phyloP scores from a whole-genome alignment of 768 basidiomycete species.

The Naganishia onofrii region DNA sequence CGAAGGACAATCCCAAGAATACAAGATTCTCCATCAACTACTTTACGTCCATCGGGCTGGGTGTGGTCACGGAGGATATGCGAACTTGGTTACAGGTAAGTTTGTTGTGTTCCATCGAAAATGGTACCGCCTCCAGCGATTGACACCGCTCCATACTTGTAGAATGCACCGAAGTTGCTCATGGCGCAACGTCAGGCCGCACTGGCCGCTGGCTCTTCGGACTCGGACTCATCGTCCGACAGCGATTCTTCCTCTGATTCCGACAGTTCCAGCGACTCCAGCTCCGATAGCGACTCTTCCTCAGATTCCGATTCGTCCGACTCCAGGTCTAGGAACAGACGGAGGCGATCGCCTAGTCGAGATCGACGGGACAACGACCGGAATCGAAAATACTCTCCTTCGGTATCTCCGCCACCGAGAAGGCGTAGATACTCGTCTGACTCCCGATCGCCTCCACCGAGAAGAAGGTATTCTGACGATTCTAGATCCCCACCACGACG shows the following conservation, averaged over 20 bases:
- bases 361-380: conserved; percentile 21
- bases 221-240: conserved; percentile 41
- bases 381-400: conserved; percentile 18
- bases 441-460: conserved; percentile 15
- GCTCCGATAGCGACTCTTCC: conserved; percentile 30
- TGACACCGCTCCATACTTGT: background rate
- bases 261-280: conserved; percentile 32
- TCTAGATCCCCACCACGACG: conserved; percentile 27
- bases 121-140: too few species aligned
- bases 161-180: conserved; percentile 89
- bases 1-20: conserved; percentile 91
- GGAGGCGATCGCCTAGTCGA: conserved; percentile 24
- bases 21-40: conserved; percentile 92
- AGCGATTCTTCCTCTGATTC: conserved; percentile 55
- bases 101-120: conserved; percentile 25
- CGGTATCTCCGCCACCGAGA: conserved; percentile 25
- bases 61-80: conserved; percentile 91
- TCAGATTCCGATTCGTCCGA: conserved; percentile 11
- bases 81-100: conserved; percentile 86
- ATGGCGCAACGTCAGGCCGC: conserved; percentile 90
- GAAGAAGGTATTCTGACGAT: conserved; percentile 23
- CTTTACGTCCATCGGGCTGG: conserved; percentile 91
- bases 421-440: conserved; percentile 18
- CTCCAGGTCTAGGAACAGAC: conserved; percentile 11
- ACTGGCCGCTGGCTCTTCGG: conserved; percentile 64